Evolutionary conservation across 2,329 filamentous ascomycete species (phyloP).

Genomic region (Xylaria arbuscula): DNA sequence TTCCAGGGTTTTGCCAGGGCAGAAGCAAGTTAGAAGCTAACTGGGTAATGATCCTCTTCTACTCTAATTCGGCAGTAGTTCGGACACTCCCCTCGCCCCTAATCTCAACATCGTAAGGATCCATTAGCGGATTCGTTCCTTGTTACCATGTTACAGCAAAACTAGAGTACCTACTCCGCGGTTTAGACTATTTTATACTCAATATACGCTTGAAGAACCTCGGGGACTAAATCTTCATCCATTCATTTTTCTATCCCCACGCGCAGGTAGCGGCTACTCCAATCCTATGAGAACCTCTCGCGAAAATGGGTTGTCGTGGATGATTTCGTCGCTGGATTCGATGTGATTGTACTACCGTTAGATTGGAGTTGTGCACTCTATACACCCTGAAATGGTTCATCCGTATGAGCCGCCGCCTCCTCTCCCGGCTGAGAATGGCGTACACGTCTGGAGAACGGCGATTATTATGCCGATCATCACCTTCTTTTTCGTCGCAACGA

Average conservation of each 20-base stretch:
- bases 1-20: not conserved
- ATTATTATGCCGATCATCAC: slow-evolving; percentile 47
- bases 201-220: not conserved
- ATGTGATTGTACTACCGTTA: slow-evolving; percentile 21
- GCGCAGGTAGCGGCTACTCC: slow-evolving; percentile 27
- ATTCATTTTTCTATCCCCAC: slow-evolving; percentile 3
- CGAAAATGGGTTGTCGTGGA: slow-evolving; percentile 11
- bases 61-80: slow-evolving; percentile 3
- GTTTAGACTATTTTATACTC: slow-evolving; percentile 12
- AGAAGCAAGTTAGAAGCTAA: not conserved
- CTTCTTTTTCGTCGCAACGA: slow-evolving; percentile 44
- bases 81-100: slow-evolving; percentile 10
- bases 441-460: slow-evolving; percentile 46
- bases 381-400: slow-evolving; percentile 26
- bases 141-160: slow-evolving; percentile 1
- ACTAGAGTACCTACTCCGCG: not conserved
- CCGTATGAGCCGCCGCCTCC: slow-evolving; percentile 34
- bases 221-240: not conserved
- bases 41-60: slow-evolving; percentile 13
- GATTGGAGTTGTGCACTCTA: slow-evolving; percentile 28
- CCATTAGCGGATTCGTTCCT: slow-evolving; percentile 1
- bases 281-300: not conserved
- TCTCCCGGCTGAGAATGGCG: slow-evolving; percentile 47
- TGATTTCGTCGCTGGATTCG: slow-evolving; percentile 35
- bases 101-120: slow-evolving; percentile 28